phyloP scores from a whole-genome alignment of 2,329 filamentous ascomycete species.

The Ceratocystis alfenasii region DNA sequence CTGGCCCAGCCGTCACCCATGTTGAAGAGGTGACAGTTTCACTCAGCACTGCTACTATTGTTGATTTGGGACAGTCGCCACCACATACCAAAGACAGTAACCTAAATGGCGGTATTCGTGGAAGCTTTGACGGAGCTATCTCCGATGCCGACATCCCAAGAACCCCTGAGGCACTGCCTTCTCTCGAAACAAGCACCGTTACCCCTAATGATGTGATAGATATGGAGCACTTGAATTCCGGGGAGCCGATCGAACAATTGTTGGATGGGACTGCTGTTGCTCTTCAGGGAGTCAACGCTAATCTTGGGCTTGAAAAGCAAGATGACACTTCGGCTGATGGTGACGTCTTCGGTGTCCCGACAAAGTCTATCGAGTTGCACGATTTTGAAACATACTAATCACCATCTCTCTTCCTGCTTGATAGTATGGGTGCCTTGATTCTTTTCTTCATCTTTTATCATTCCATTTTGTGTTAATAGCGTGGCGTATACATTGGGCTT shows the following conservation, averaged over 20 bases:
- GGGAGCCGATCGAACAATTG: slow-evolving; percentile 13
- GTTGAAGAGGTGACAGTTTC: not conserved
- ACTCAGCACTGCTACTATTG: not conserved
- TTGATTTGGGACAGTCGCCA: not conserved
- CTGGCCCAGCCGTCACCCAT: not conserved
- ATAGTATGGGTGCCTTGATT: not conserved
- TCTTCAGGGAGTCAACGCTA: slow-evolving; percentile 2
- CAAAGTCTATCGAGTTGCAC: slow-evolving; percentile 8
- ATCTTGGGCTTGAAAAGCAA: slow-evolving; percentile 9
- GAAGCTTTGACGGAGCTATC: not conserved
- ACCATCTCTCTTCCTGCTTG: not conserved
- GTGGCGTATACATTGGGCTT: slow-evolving; percentile 12
- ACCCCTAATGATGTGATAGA: slow-evolving; percentile 15
- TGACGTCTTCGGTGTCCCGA: slow-evolving; percentile 18
- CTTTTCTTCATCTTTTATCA: not conserved
- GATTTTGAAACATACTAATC: slow-evolving; percentile 16
- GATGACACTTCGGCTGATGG: slow-evolving; percentile 12
- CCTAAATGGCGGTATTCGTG: not conserved
- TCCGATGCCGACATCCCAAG: slow-evolving; percentile 17
- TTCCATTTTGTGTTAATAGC: slow-evolving; percentile 12
- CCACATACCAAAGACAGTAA: not conserved
- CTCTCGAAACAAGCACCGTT: slow-evolving; percentile 19
- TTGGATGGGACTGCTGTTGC: slow-evolving; percentile 5
- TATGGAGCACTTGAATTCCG: not conserved
- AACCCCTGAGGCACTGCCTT: slow-evolving; percentile 20